Percentiles rank a stretch among this genome's conserved stretches.
phyloP scores from a whole-genome alignment of 306 rosid genomes.

The Begonia peltatifolia region DNA sequence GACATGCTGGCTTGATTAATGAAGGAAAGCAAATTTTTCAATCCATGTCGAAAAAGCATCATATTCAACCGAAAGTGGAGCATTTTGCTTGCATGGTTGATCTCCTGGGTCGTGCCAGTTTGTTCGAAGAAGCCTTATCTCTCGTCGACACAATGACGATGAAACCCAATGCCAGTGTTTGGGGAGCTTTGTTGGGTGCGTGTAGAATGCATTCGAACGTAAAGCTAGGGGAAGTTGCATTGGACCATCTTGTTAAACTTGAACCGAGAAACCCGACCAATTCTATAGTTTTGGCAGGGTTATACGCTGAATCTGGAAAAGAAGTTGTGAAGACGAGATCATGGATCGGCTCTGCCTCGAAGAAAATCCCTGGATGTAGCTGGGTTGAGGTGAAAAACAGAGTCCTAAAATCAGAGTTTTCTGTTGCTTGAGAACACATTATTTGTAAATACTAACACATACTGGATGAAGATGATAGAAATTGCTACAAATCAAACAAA shows the following conservation, averaged over 20 bases:
- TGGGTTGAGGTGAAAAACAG: slow-evolving; percentile 38
- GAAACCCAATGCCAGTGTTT: slow-evolving; percentile 48
- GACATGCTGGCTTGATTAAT: slow-evolving; percentile 52
- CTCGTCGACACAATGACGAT: slow-evolving; percentile 36
- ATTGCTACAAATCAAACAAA: too few relatives aligned
- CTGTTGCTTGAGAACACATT: slow-evolving; percentile 6
- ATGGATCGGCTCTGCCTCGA: slow-evolving; percentile 26
- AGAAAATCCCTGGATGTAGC: slow-evolving; percentile 57
- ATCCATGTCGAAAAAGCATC: slow-evolving; percentile 34
- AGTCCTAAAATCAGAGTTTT: slow-evolving; percentile 13
- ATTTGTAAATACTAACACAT: too few relatives aligned
- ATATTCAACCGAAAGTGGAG: slow-evolving; percentile 38
- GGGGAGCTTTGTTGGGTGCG: slow-evolving; percentile 81
- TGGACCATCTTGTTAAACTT: slow-evolving; percentile 40
- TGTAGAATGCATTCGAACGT: slow-evolving; percentile 56
- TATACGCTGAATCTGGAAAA: slow-evolving; percentile 45
- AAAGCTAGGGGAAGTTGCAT: slow-evolving; percentile 43
- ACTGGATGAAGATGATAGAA: too few relatives aligned
- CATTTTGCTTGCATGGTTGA: slow-evolving; percentile 73
- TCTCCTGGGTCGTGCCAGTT: slow-evolving; percentile 51
- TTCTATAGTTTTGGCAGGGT: slow-evolving; percentile 37
- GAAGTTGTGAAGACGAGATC: slow-evolving; percentile 36
- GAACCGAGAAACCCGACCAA: slow-evolving; percentile 52
- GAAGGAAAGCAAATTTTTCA: slow-evolving; percentile 38
- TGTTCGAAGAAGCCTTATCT: slow-evolving; percentile 37